Conservation (phyloP, 2,329 filamentous ascomycete species). For the Pseudogymnoascus sp. region DNA sequence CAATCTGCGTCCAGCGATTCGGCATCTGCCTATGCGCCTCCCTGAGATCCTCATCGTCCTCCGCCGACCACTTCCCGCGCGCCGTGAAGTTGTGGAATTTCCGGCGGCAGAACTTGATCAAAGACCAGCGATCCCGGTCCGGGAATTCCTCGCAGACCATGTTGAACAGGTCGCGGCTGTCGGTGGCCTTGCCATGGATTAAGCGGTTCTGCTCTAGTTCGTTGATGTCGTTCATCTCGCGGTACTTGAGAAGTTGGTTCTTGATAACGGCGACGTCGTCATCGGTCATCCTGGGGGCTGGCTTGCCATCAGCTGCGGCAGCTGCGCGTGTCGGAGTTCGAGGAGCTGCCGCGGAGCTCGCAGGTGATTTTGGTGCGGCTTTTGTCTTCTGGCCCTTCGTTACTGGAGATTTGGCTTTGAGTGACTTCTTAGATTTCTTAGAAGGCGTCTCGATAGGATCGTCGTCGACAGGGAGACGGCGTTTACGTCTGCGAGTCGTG, state of each 20-base stretch:
- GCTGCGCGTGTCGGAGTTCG: background rate
- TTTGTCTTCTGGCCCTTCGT: background rate
- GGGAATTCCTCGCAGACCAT: conserved; percentile 44
- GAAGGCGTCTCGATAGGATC: background rate
- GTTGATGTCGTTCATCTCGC: conserved; percentile 38
- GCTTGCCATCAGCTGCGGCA: background rate
- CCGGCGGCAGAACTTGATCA: conserved; percentile 53
- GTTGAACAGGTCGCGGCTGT: conserved; percentile 44
- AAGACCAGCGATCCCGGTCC: conserved; percentile 45
- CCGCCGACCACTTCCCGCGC: conserved; percentile 52
- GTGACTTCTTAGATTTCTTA: background rate
- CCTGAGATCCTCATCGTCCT: conserved; percentile 51
- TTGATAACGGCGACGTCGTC: conserved; percentile 16
- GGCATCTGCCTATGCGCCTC: conserved; percentile 37
- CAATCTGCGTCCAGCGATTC: conserved; percentile 54
- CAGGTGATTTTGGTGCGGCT: background rate
- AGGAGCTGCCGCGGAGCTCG: background rate
- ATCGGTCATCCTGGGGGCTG: background rate
- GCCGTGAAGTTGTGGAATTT: conserved; percentile 60
- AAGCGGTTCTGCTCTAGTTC: conserved; percentile 44
- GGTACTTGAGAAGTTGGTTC: conserved; percentile 37
- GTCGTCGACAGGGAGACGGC: conserved; percentile 19
- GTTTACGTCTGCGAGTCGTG: conserved; percentile 19
- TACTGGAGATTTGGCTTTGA: background rate
- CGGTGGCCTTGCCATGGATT: conserved; percentile 31